phyloP scores from a whole-genome alignment of 441 rosid species.

The Melastoma candidum region DNA sequence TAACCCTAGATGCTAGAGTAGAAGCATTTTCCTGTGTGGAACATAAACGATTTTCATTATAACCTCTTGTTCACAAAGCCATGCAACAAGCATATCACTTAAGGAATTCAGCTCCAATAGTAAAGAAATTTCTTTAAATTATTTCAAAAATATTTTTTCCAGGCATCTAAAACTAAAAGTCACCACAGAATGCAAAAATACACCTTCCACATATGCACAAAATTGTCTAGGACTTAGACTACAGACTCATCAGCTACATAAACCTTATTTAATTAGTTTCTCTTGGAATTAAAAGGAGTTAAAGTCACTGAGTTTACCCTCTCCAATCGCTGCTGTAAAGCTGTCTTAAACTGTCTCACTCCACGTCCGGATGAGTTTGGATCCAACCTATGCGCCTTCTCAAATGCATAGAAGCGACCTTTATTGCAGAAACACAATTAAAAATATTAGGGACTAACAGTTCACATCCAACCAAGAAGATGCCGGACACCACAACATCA shows the following conservation, averaged over 20 bases:
- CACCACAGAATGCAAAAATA: no score
- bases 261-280: background rate
- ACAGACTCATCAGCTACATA: no score
- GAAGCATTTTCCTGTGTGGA: constrained; percentile 74
- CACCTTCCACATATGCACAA: no score
- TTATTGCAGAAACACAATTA: background rate
- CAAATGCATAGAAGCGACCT: constrained; percentile 86
- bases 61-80: background rate
- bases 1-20: constrained; percentile 87
- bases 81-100: background rate
- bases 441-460: background rate
- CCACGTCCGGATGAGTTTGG: constrained; percentile 62
- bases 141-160: no score
- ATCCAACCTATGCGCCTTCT: constrained; percentile 71
- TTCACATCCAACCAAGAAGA: no score
- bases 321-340: constrained; percentile 56
- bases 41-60: constrained; percentile 11
- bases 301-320: constrained; percentile 30
- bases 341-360: constrained; percentile 72
- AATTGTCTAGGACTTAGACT: no score
- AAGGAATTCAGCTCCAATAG: no score
- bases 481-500: no score
- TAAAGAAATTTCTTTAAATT: no score
- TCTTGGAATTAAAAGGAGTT: background rate
- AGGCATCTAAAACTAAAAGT: no score